phyloP scores from a whole-genome alignment of 2,329 filamentous ascomycete genomes.

The Cladobotryum mycophilum region DNA sequence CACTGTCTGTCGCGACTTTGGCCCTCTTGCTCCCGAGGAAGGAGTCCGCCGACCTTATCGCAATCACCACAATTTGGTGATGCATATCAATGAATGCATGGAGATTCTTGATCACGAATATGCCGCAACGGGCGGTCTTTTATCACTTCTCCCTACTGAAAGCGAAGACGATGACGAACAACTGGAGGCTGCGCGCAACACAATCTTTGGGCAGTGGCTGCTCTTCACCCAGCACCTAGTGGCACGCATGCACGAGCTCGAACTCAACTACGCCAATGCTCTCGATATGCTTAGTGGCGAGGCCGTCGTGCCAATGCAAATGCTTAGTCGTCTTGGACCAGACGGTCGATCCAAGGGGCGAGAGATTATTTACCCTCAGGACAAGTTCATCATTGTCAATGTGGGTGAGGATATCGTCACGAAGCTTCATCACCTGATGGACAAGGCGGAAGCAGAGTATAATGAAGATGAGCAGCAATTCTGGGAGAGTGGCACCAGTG shows the following conservation, averaged over 20 bases:
- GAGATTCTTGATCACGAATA: conserved; percentile 56
- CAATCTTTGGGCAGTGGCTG: conserved; percentile 52
- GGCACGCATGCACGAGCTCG: conserved; percentile 50
- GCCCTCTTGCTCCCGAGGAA: conserved; percentile 14
- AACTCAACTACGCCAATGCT: conserved; percentile 45
- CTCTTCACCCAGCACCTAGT: conserved; percentile 48
- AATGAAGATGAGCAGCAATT: conserved; percentile 28
- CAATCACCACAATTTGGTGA: conserved; percentile 43
- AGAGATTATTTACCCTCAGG: conserved; percentile 48
- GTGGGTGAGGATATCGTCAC: conserved; percentile 45
- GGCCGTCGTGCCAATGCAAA: conserved; percentile 43
- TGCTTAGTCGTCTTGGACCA: conserved; percentile 47
- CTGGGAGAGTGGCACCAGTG: conserved; percentile 34
- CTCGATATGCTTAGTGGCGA: conserved; percentile 45
- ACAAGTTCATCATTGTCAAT: conserved; percentile 50
- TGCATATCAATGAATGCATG: conserved; percentile 54
- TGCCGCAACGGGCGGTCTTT: conserved; percentile 47
- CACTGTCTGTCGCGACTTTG: conserved; percentile 19
- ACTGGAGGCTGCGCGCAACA: conserved; percentile 40
- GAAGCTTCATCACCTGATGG: conserved; percentile 41
- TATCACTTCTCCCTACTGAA: conserved; percentile 46
- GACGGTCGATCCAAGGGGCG: conserved; percentile 44
- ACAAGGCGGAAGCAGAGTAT: conserved; percentile 36
- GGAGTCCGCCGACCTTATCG: conserved; percentile 31
- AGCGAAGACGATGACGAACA: conserved; percentile 29